Conservation (phyloP, 1,284 basidiomycete genomes). For the Ceratobasidium sp. region DNA sequence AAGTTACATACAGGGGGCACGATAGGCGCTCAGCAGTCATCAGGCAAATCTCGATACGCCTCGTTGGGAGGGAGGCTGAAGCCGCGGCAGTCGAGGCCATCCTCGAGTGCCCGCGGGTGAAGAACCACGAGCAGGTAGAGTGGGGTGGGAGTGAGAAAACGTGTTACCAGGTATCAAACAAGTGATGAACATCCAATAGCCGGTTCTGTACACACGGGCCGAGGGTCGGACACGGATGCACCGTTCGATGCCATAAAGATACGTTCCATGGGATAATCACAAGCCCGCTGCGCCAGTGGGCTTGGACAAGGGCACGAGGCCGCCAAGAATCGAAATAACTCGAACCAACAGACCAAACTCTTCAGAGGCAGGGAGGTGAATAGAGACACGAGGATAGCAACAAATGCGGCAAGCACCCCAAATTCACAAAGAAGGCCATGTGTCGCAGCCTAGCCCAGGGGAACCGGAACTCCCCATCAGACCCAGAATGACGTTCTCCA, state of each 20-base stretch:
- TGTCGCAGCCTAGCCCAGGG: slow-evolving; percentile 20
- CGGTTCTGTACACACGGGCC: not conserved
- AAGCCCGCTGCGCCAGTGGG: not conserved
- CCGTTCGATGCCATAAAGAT: not conserved
- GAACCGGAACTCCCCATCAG: not conserved
- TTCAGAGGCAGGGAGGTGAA: not conserved
- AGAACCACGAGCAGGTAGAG: not conserved
- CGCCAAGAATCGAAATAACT: not conserved
- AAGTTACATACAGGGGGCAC: not conserved
- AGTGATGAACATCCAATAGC: not conserved
- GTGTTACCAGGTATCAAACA: not conserved
- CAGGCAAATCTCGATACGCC: not conserved
- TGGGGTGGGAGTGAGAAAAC: not conserved
- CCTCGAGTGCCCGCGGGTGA: not conserved
- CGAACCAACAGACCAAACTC: not conserved
- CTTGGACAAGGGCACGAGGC: not conserved
- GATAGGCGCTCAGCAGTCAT: not conserved
- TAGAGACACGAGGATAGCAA: slow-evolving; percentile 5
- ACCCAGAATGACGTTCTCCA: slow-evolving; percentile 2
- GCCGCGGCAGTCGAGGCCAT: not conserved
- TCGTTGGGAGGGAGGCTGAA: not conserved
- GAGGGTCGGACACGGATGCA: not conserved
- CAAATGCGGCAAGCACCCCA: slow-evolving; percentile 7
- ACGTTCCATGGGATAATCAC: not conserved
- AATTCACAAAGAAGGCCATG: not conserved